Evolutionary conservation across 768 basidiomycete species (phyloP).

Genomic region (Fomitopsis pulvina): DNA sequence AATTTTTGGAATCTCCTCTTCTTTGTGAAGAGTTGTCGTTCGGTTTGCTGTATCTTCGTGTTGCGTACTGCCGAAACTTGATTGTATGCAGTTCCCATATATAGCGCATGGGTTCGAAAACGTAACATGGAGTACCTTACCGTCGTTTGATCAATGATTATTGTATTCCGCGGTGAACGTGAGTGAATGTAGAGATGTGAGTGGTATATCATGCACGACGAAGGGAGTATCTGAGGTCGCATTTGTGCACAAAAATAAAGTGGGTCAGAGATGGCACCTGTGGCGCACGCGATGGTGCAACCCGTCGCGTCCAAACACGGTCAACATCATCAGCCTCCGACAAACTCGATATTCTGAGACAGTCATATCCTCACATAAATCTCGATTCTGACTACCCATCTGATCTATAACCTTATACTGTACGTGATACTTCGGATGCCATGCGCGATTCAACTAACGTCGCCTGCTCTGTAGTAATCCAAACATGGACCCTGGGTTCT

Average conservation of each 20-base stretch:
- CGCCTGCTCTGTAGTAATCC: background rate
- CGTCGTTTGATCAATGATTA: no score
- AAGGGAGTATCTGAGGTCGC: no score
- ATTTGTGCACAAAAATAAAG: no score
- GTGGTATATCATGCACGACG: no score
- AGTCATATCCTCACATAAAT: constrained; percentile 10
- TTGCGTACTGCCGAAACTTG: background rate
- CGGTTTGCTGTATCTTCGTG: background rate
- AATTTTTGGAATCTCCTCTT: constrained; percentile 28
- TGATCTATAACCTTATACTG: no score
- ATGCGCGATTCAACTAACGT: background rate
- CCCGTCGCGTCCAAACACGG: constrained; percentile 12
- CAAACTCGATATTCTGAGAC: constrained; percentile 5
- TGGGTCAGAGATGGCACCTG: no score
- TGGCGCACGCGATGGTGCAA: constrained; percentile 2
- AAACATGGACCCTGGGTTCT: constrained; percentile 60
- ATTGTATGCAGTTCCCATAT: no score
- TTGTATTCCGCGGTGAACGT: no score
- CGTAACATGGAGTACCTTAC: no score
- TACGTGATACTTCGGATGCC: no score
- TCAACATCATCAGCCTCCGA: constrained; percentile 12
- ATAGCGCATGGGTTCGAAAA: no score
- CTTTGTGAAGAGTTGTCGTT: constrained; percentile 24
- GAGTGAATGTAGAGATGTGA: no score
- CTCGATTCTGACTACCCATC: background rate